Base-by-base conservation (phyloP, 1,284 basidiomycete genomes). In the Vanrija sp. region DNA sequence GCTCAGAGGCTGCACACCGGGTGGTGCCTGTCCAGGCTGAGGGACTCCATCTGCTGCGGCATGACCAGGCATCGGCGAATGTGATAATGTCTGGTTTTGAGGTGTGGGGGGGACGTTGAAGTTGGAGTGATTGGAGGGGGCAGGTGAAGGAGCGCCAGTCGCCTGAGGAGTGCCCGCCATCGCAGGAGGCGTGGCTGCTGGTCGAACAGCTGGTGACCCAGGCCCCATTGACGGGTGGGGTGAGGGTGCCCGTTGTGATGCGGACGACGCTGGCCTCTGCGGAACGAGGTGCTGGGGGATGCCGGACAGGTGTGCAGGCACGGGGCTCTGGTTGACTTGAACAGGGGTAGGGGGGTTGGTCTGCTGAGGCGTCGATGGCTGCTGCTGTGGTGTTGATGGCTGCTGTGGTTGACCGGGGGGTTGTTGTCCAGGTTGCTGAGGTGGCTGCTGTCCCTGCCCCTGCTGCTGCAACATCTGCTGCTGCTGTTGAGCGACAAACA, bases 241-340 rank as follows among this genome's bases (percentile, higher is more conserved):
- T 6, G 68, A 70, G 6, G 60, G 53, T 5, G 67, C 65, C 14
- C 67, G 60, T 38, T 72, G 71, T 2, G 70, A 71, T 1, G 70
- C 66, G 6, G 70, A 62, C 5, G 73, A 75, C 2, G 58, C 63
- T 1, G 73, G 71, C 15, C 73, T 68, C 23, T 66, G 64, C 4
- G 66, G 68, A 7, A 61, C 67, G 69, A 75, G 69, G 49, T 75
- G 71, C 49, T 67, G 69, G 9, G 73, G 73, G 25, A 75, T 46
- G 49, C 65, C 64, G 5, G 71, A 73, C 21, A 67, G 43, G 14
- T 29, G 34, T 15, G 49, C 52, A 5, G 57, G 53, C 2, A 64
- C 60, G 39, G 69, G 69, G 18, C 63, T 63, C 52, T 57, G 59
- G 29, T 55, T 63, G 18, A 38, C 43, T 34, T 63, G 64, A 34